A percentile compares a stretch with the other conserved stretches of the same genome.
phyloP scores from a whole-genome alignment of 2,329 filamentous ascomycete species.

The Aspergillus sp. region DNA sequence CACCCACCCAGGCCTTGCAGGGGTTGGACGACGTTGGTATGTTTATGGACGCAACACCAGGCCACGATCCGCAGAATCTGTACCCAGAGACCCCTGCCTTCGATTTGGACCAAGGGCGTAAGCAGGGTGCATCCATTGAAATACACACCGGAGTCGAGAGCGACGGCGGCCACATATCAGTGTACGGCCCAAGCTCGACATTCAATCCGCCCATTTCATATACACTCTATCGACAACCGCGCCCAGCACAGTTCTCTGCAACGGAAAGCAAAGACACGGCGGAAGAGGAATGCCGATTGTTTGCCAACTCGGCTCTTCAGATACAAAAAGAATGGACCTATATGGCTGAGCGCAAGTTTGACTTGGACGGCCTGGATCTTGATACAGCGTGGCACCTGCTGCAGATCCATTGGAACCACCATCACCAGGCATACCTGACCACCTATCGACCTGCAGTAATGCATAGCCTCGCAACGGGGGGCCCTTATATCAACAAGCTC shows the following conservation, averaged over 20 bases:
- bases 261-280: not conserved
- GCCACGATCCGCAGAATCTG: no score
- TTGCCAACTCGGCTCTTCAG: not conserved
- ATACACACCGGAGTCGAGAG: not conserved
- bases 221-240: not conserved
- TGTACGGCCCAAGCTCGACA: not conserved
- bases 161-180: not conserved
- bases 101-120: not conserved
- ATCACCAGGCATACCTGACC: conserved; percentile 40
- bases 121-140: not conserved
- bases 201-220: not conserved
- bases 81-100: not conserved
- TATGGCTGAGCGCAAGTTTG: conserved; percentile 17
- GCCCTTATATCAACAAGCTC: conserved; percentile 37
- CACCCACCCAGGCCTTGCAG: not conserved
- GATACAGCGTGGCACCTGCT: conserved; percentile 40
- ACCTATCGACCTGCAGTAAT: conserved; percentile 43
- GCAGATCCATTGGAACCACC: conserved; percentile 40
- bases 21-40: not conserved
- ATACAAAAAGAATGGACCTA: not conserved
- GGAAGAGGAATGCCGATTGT: not conserved
- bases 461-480: conserved; percentile 37
- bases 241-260: not conserved
- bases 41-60: not conserved
- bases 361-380: conserved; percentile 33